These are phyloP conservation scores for Acer saccharum DNA, from an alignment of 345 rosid species.

Conservation along the genomic window DNA sequence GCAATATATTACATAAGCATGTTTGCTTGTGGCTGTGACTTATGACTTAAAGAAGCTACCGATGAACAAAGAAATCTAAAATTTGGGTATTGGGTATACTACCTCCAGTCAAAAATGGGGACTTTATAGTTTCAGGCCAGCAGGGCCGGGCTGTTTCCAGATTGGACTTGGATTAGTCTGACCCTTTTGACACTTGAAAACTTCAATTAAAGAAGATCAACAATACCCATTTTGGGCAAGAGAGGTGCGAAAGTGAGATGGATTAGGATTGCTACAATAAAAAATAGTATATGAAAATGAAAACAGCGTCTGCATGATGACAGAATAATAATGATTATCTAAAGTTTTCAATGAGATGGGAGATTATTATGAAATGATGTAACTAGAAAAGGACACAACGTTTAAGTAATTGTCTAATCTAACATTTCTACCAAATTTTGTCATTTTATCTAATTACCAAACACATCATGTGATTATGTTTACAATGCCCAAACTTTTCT, in stretches of 20 bases:
- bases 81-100: conserved; percentile 15
- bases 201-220: no score
- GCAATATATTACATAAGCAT: neutral
- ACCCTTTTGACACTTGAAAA: no score
- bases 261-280: no score
- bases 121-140: no score
- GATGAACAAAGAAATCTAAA: neutral
- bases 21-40: neutral
- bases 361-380: neutral
- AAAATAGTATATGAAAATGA: no score
- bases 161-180: no score
- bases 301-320: neutral
- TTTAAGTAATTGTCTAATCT: no score
- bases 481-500: neutral
- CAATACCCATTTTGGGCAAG: no score
- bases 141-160: no score
- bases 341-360: neutral
- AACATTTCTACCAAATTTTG: neutral
- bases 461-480: conserved; percentile 17
- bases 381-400: neutral
- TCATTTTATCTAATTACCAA: neutral
- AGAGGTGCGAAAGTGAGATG: no score
- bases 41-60: neutral
- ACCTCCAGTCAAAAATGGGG: conserved; percentile 80
- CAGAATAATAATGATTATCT: neutral